These are phyloP conservation scores for Macrolepiota albuminosa DNA, from an alignment of 768 basidiomycete genomes.

Conservation along the genomic window DNA sequence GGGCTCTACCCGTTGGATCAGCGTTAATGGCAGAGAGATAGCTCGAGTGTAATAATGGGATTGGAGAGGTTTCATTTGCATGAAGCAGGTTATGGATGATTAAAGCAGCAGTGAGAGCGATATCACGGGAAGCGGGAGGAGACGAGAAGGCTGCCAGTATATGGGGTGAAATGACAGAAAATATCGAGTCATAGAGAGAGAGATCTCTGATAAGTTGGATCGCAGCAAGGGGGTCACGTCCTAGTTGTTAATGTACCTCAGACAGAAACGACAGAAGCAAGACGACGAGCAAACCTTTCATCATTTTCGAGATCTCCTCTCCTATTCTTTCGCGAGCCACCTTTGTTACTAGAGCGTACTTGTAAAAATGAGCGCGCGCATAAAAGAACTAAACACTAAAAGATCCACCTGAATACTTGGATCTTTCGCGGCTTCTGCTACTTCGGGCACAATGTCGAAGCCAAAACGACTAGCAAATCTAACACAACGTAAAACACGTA, in stretches of 20 bases:
- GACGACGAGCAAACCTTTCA: constrained; percentile 55
- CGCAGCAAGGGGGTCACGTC: constrained; percentile 67
- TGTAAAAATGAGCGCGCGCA: constrained; percentile 14
- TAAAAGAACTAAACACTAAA: background rate
- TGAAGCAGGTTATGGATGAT: constrained; percentile 51
- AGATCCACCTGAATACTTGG: constrained; percentile 53
- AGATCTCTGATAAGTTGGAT: constrained; percentile 73
- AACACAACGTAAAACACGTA: constrained; percentile 86
- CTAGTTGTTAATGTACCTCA: constrained; percentile 31
- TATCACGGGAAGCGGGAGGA: constrained; percentile 29
- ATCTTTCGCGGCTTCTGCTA: constrained; percentile 59
- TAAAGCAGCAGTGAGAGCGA: constrained; percentile 50
- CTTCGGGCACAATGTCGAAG: constrained; percentile 67
- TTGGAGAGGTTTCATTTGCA: constrained; percentile 19
- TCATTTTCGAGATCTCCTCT: constrained; percentile 91
- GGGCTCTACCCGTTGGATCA: constrained; percentile 39
- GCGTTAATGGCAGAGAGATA: constrained; percentile 34
- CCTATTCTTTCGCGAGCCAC: constrained; percentile 91
- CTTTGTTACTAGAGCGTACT: constrained; percentile 69
- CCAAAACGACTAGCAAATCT: constrained; percentile 91
- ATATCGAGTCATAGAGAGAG: constrained; percentile 63
- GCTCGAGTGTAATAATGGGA: constrained; percentile 43
- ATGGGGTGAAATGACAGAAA: constrained; percentile 47
- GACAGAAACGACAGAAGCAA: background rate
- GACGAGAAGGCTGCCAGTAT: constrained; percentile 41